Evolutionary conservation across 768 basidiomycete genomes (phyloP).

Genomic region (Leucocoprinus sp.): DNA sequence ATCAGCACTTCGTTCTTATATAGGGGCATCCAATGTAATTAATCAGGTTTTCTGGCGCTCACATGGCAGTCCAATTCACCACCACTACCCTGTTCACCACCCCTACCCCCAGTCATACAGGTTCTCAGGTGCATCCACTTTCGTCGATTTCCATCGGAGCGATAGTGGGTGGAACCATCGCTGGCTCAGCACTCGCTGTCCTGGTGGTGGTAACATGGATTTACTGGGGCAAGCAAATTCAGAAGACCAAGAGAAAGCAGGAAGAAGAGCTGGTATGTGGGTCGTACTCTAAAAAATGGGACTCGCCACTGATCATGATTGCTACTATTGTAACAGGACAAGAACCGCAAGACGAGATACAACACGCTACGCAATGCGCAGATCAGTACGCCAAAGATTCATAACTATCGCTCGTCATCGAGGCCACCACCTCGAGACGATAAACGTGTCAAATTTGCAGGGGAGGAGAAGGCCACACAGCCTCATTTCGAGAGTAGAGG

Average conservation of each 20-base stretch:
- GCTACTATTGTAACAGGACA: slow-evolving; percentile 18
- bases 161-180: slow-evolving; percentile 42
- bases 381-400: slow-evolving; percentile 16
- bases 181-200: slow-evolving; percentile 39
- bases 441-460: too few relatives aligned
- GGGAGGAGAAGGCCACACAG: slow-evolving; percentile 6
- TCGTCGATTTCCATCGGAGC: slow-evolving; percentile 35
- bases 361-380: slow-evolving; percentile 36
- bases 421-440: too few relatives aligned
- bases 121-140: slow-evolving; percentile 1
- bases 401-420: slow-evolving; percentile 24
- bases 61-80: slow-evolving; percentile 4
- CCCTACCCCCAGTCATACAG: not conserved
- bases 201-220: slow-evolving; percentile 34
- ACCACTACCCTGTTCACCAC: slow-evolving; percentile 13
- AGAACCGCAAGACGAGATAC: slow-evolving; percentile 21
- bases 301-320: slow-evolving; percentile 1
- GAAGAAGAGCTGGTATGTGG: slow-evolving; percentile 18
- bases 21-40: too few relatives aligned
- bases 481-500: not conserved
- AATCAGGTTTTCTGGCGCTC: slow-evolving; percentile 8
- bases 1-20: too few relatives aligned
- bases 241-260: slow-evolving; percentile 26
- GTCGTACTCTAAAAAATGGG: not conserved
- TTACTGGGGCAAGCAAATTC: slow-evolving; percentile 41